A percentile compares a stretch with the other conserved stretches of the same genome.
Evolutionary conservation across 2,329 filamentous ascomycete species (phyloP).

Genomic region (Zelopaecilomyces penicillatus): DNA sequence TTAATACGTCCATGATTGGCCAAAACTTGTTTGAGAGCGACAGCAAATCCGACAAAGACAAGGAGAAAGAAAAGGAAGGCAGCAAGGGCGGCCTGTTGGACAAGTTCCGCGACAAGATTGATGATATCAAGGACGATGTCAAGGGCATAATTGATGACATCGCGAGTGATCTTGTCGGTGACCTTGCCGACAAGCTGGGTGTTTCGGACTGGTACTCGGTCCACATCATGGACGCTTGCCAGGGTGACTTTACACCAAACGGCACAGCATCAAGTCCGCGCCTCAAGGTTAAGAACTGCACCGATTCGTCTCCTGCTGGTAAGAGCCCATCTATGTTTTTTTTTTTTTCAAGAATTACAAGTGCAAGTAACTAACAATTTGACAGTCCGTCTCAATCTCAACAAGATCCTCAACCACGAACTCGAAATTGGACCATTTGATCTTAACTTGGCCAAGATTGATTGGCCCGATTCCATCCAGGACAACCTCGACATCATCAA

Average conservation of each 20-base stretch:
- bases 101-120: slow-evolving; percentile 20
- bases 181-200: slow-evolving; percentile 34
- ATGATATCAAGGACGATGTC: slow-evolving; percentile 25
- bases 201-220: slow-evolving; percentile 44
- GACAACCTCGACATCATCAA: slow-evolving; percentile 43
- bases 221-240: slow-evolving; percentile 39
- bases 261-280: slow-evolving; percentile 26
- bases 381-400: slow-evolving; percentile 37
- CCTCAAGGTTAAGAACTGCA: slow-evolving; percentile 39
- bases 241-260: slow-evolving; percentile 38
- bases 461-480: slow-evolving; percentile 36
- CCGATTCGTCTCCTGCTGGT: slow-evolving; percentile 30
- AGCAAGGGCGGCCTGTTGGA: slow-evolving; percentile 20
- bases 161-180: slow-evolving; percentile 30
- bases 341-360: background rate
- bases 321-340: slow-evolving; percentile 12
- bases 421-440: slow-evolving; percentile 36
- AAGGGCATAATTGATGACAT: slow-evolving; percentile 32
- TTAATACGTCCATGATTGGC: slow-evolving; percentile 32
- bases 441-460: slow-evolving; percentile 36
- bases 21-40: slow-evolving; percentile 22
- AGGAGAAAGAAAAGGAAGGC: slow-evolving; percentile 15
- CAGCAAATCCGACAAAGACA: slow-evolving; percentile 16
- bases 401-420: slow-evolving; percentile 36
- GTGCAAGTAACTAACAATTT: background rate